Evolutionary conservation across 2,329 filamentous ascomycete genomes (phyloP).

Genomic region (Ascochyta viciae-villosae): DNA sequence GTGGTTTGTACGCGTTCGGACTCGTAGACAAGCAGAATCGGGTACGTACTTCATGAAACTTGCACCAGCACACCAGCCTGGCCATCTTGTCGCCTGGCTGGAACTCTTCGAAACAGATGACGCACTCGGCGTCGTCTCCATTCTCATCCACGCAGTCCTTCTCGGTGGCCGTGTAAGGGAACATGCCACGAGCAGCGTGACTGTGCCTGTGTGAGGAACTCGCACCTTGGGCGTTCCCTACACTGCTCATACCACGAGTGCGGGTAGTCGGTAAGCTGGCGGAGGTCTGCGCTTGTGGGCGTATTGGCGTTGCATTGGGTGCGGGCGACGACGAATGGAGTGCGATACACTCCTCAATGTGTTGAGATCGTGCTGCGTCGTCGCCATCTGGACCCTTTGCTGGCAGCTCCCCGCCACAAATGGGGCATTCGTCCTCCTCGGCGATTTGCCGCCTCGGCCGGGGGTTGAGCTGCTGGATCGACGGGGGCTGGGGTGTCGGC

Average conservation of each 20-base stretch:
- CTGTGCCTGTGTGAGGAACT: slow-evolving; percentile 33
- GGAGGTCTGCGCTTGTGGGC: slow-evolving; percentile 27
- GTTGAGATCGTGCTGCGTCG: slow-evolving; percentile 51
- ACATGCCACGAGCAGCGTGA: slow-evolving; percentile 51
- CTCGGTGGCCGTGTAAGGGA: slow-evolving; percentile 65
- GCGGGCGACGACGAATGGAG: slow-evolving; percentile 37
- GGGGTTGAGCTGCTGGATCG: slow-evolving; percentile 26
- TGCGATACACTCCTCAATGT: slow-evolving; percentile 54
- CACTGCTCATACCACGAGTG: slow-evolving; percentile 44
- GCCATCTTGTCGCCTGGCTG: slow-evolving; percentile 65
- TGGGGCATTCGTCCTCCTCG: slow-evolving; percentile 81
- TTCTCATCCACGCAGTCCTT: slow-evolving; percentile 68
- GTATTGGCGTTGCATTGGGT: slow-evolving; percentile 15
- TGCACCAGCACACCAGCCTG: slow-evolving; percentile 68
- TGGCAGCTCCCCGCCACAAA: slow-evolving; percentile 76
- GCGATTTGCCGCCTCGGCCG: slow-evolving; percentile 43
- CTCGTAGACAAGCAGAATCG: neutral
- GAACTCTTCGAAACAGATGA: slow-evolving; percentile 71
- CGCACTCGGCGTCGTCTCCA: slow-evolving; percentile 62
- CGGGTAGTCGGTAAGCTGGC: slow-evolving; percentile 38
- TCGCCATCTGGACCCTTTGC: slow-evolving; percentile 52
- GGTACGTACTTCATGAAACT: slow-evolving; percentile 62
- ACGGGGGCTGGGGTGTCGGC: slow-evolving; percentile 16
- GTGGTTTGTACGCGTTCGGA: neutral
- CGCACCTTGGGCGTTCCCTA: slow-evolving; percentile 34